Percentiles rank a stretch among this genome's conserved stretches.
Conservation (phyloP, 495 filamentous ascomycete species). For the Echria macrotheca region DNA sequence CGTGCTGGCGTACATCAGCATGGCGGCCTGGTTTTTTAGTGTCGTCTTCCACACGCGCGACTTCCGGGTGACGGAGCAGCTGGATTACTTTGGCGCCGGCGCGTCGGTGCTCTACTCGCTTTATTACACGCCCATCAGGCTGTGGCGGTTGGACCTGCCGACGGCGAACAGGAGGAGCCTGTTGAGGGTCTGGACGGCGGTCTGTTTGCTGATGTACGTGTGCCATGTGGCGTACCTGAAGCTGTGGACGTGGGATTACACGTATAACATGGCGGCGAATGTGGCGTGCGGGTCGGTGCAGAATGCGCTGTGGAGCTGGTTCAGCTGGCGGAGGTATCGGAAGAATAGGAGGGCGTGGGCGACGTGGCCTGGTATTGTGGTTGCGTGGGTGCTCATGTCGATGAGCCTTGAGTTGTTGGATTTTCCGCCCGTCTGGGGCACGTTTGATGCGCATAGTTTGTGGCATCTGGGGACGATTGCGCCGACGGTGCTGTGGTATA, state of each 20-base stretch:
- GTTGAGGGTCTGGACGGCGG: conserved; percentile 65
- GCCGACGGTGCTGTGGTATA: conserved; percentile 90
- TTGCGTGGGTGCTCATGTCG: conserved; percentile 83
- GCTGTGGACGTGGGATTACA: conserved; percentile 86
- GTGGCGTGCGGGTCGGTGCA: conserved; percentile 74
- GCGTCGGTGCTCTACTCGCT: conserved; percentile 87
- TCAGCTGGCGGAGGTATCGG: conserved; percentile 69
- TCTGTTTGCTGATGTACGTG: conserved; percentile 66
- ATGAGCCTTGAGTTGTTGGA: conserved; percentile 96
- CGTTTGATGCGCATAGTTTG: conserved; percentile 88
- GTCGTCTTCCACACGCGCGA: conserved; percentile 89
- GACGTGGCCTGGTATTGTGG: conserved; percentile 86
- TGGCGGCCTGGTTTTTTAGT: conserved; percentile 80
- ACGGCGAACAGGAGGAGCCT: conserved; percentile 51
- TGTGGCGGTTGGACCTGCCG: conserved; percentile 84
- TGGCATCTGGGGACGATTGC: conserved; percentile 93
- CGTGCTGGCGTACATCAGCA: conserved; percentile 71
- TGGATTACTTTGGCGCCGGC: conserved; percentile 95
- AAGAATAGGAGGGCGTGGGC: conserved; percentile 69
- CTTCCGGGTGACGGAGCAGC: conserved; percentile 77
- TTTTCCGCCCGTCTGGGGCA: conserved; percentile 78
- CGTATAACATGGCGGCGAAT: conserved; percentile 96
- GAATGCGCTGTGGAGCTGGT: conserved; percentile 81
- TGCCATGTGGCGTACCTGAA: conserved; percentile 80
- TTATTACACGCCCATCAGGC: conserved; percentile 72